Evolutionary conservation across 345 rosid species (phyloP).

Genomic region (Salix caprea): DNA sequence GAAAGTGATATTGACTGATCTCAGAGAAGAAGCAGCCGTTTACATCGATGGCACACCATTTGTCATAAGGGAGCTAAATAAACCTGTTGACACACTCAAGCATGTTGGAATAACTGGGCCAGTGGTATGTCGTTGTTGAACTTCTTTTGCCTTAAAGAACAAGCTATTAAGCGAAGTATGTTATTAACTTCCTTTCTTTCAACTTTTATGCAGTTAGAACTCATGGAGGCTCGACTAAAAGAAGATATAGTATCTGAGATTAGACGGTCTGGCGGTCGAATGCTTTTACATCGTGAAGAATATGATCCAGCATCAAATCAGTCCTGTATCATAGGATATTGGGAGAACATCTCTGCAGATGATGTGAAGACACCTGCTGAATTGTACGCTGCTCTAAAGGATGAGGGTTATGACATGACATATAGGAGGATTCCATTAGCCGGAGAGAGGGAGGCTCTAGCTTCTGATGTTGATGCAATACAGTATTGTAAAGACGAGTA

Average conservation of each 20-base stretch:
- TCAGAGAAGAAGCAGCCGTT: conserved; percentile 94
- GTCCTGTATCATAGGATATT: conserved; percentile 80
- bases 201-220: conserved; percentile 61
- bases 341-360: conserved; percentile 83
- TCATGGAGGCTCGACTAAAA: conserved; percentile 80
- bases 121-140: conserved; percentile 47
- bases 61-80: conserved; percentile 82
- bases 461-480: conserved; percentile 82
- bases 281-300: conserved; percentile 96
- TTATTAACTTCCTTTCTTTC: conserved; percentile 9
- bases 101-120: conserved; percentile 90
- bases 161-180: neutral
- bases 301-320: conserved; percentile 59
- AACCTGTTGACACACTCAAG: conserved; percentile 89
- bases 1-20: conserved; percentile 69
- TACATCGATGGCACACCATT: conserved; percentile 89
- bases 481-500: conserved; percentile 72
- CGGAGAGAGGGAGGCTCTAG: conserved; percentile 84
- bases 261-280: conserved; percentile 64
- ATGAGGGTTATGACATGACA: conserved; percentile 59
- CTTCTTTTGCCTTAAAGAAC: neutral
- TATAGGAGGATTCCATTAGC: conserved; percentile 91
- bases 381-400: conserved; percentile 69
- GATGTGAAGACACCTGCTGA: conserved; percentile 90
- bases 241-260: conserved; percentile 85